Evolutionary conservation across 139 green algal species (phyloP).

Genomic region (Chlamydomonas eustigma): DNA sequence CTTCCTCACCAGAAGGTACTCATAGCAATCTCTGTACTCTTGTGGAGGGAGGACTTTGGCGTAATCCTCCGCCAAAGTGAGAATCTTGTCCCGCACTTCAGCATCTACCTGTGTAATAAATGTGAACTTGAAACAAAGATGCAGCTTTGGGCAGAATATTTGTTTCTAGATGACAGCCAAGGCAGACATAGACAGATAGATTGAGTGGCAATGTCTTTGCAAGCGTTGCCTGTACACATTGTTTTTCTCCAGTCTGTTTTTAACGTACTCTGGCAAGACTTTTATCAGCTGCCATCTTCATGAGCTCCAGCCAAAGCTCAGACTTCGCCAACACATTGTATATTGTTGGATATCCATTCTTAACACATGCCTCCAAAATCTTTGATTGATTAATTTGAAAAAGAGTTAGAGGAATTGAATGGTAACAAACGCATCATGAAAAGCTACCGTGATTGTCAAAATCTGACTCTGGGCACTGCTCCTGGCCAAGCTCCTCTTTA

Average conservation of each 20-base stretch:
- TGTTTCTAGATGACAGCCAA: too few species aligned
- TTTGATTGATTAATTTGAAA: too few species aligned
- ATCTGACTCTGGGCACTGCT: not conserved
- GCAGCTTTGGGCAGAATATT: too few species aligned
- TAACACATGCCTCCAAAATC: constrained; percentile 57
- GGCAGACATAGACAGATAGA: too few species aligned
- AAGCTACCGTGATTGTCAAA: not conserved
- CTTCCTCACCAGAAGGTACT: constrained; percentile 17
- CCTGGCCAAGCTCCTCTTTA: not conserved
- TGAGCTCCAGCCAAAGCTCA: constrained; percentile 47
- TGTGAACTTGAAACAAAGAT: too few species aligned
- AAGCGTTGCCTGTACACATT: too few species aligned
- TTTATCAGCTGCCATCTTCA: constrained; percentile 32
- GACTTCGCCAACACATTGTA: constrained; percentile 34
- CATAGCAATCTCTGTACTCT: not conserved
- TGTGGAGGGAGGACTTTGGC: constrained; percentile 1
- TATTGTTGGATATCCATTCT: constrained; percentile 53
- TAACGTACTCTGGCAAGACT: constrained; percentile 19
- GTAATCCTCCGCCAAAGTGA: constrained; percentile 55
- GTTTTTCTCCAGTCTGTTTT: not conserved
- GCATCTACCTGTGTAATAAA: constrained; percentile 43
- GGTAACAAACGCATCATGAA: not conserved
- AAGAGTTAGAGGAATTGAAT: too few species aligned
- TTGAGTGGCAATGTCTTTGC: too few species aligned
- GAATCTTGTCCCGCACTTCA: constrained; percentile 52